A percentile compares a stretch with the other conserved stretches of the same genome.
These are phyloP conservation scores for Chaetomium tenue DNA, from an alignment of 495 filamentous ascomycete species.

Conservation along the genomic window DNA sequence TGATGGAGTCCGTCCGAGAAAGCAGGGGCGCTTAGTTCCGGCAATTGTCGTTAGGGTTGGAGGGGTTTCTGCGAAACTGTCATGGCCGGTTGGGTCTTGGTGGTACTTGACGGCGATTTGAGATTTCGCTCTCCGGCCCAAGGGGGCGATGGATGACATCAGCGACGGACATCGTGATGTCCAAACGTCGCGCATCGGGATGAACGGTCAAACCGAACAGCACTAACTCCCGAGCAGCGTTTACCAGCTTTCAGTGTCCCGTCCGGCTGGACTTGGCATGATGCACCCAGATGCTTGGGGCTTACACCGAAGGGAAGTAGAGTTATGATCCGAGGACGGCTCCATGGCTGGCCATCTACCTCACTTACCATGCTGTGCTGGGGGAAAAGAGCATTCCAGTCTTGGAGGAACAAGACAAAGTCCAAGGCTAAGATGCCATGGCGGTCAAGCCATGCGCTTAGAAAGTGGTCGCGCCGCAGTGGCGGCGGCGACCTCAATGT, in stretches of 20 bases:
- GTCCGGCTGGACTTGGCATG: background rate
- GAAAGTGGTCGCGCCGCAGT: background rate
- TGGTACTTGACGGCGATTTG: background rate
- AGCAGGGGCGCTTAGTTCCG: background rate
- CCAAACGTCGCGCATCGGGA: background rate
- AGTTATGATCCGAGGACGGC: background rate
- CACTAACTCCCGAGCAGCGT: background rate
- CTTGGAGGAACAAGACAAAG: background rate
- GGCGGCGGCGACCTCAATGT: background rate
- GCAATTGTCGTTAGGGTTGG: background rate
- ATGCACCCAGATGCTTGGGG: background rate
- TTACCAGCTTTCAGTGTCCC: background rate
- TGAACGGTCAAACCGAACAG: background rate
- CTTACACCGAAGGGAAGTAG: background rate
- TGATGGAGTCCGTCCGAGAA: background rate
- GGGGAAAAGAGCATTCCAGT: too few relatives aligned
- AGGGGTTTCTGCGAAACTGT: background rate
- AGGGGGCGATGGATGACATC: slow-evolving; percentile 5
- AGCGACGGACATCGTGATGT: background rate
- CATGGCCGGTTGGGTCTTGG: background rate
- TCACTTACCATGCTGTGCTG: slow-evolving; percentile 1
- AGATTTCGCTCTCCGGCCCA: background rate
- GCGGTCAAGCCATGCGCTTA: background rate
- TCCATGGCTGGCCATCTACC: background rate
- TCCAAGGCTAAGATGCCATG: background rate